Evolutionary conservation across 345 rosid genomes (phyloP).

Genomic region (Rhizophora mangle): DNA sequence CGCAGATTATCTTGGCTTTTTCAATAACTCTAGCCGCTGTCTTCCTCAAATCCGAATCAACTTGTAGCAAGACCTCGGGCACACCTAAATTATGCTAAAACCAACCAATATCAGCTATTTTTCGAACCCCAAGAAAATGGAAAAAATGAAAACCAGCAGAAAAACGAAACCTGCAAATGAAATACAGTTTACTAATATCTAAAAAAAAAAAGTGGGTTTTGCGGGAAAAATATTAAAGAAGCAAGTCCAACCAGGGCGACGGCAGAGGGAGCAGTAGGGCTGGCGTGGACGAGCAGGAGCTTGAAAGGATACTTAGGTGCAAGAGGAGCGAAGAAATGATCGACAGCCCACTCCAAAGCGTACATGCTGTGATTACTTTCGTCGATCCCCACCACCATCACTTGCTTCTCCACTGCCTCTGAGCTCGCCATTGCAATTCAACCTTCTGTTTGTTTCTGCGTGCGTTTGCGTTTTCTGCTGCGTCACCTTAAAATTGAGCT

Average conservation of each 20-base stretch:
- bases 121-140: not conserved
- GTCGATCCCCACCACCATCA: constrained; percentile 61
- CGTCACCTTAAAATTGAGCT: too few species aligned
- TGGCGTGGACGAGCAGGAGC: constrained; percentile 75
- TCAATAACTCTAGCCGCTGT: constrained; percentile 61
- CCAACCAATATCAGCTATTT: not conserved
- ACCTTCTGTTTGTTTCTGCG: too few species aligned
- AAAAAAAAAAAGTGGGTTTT: not conserved
- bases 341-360: constrained; percentile 87
- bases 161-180: too few species aligned
- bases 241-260: constrained; percentile 82
- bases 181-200: too few species aligned
- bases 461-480: too few species aligned
- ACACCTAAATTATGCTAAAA: constrained; percentile 40
- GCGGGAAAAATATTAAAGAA: constrained; percentile 5
- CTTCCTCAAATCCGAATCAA: constrained; percentile 71
- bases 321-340: constrained; percentile 62
- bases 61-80: constrained; percentile 58
- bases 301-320: constrained; percentile 58
- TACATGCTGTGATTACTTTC: constrained; percentile 68
- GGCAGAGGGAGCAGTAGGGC: constrained; percentile 54
- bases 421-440: not conserved
- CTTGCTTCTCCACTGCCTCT: constrained; percentile 50
- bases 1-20: constrained; percentile 60
- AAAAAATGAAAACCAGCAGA: not conserved